Percentiles rank a stretch among this genome's conserved stretches.
phyloP scores from a whole-genome alignment of 2,329 filamentous ascomycete species.

The Xylaria sp. region DNA sequence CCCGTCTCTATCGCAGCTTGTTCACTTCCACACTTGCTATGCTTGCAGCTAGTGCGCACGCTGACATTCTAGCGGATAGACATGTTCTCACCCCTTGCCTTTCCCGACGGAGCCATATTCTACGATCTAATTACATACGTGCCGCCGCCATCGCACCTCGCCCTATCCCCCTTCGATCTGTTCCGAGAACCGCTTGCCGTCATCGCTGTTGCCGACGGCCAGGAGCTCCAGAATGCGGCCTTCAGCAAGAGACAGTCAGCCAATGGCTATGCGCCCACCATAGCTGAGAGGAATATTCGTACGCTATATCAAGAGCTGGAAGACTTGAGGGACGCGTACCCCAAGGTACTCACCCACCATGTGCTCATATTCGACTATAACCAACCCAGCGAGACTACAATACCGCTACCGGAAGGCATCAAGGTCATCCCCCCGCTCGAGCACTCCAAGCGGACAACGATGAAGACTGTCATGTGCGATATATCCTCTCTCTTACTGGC shows the following conservation, averaged over 20 bases:
- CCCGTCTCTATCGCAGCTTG: neutral
- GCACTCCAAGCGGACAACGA: conserved; percentile 78
- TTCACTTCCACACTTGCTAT: neutral
- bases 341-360: conserved; percentile 80
- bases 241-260: conserved; percentile 66
- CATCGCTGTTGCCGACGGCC: conserved; percentile 85
- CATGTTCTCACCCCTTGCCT: conserved; percentile 92
- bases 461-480: conserved; percentile 83
- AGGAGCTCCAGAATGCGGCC: conserved; percentile 67
- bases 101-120: conserved; percentile 84
- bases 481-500: conserved; percentile 78
- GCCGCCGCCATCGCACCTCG: conserved; percentile 80
- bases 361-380: conserved; percentile 82
- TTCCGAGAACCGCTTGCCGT: conserved; percentile 86
- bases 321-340: conserved; percentile 75
- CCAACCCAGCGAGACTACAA: conserved; percentile 57
- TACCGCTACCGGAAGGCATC: conserved; percentile 73
- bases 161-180: conserved; percentile 87
- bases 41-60: neutral
- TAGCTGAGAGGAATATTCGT: conserved; percentile 66
- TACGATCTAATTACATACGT: conserved; percentile 87
- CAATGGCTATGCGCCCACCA: conserved; percentile 60
- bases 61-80: conserved; percentile 62
- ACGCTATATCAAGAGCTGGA: conserved; percentile 74
- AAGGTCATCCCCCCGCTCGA: conserved; percentile 74